Conservation (phyloP, 1,139 yeast genomes). For the Pichia sp. region DNA sequence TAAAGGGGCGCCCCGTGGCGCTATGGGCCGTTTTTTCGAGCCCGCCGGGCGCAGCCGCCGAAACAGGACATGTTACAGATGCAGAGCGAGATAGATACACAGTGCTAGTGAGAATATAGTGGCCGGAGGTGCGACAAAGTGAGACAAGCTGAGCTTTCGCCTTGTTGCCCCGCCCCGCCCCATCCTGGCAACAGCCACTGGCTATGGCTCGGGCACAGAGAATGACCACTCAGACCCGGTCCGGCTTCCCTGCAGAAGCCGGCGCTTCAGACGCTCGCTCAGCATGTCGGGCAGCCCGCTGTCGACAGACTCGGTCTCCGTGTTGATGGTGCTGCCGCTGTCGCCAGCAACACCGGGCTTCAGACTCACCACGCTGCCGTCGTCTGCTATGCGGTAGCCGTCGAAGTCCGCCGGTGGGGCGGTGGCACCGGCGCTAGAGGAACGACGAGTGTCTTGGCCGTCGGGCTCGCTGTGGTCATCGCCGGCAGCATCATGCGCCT, state of each 20-base stretch:
- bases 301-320: background rate
- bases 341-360: background rate
- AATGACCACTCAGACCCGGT: conserved; percentile 10
- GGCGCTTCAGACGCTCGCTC: conserved; percentile 29
- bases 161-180: too few species aligned
- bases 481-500: background rate
- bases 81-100: too few species aligned
- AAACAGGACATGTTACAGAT: too few species aligned
- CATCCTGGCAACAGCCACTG: background rate
- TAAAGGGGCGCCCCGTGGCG: too few species aligned
- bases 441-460: background rate
- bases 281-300: conserved; percentile 17
- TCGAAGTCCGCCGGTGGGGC: background rate
- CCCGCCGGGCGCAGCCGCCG: too few species aligned
- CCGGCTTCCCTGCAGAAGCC: conserved; percentile 23
- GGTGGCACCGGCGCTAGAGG: background rate
- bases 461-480: too few species aligned
- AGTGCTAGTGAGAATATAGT: too few species aligned
- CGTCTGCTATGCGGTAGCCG: background rate
- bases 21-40: too few species aligned
- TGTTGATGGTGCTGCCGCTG: background rate
- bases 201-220: background rate
- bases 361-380: background rate
- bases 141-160: too few species aligned
- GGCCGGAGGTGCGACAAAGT: too few species aligned